These are phyloP conservation scores for Xylaria bambusicola DNA, from an alignment of 495 filamentous ascomycete genomes.

Conservation along the genomic window DNA sequence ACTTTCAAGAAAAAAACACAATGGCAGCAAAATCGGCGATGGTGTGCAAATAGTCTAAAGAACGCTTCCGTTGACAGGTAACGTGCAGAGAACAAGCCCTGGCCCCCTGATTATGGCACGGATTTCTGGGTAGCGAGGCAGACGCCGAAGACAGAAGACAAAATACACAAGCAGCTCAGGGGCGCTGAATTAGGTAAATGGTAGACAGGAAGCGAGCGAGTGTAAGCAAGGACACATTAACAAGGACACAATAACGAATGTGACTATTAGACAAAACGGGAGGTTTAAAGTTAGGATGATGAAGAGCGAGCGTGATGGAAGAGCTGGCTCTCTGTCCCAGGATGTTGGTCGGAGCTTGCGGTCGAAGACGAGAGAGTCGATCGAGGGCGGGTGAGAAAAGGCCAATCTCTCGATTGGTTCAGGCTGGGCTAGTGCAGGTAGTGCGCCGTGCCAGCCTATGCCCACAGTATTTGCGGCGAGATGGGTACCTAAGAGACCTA, in stretches of 20 bases:
- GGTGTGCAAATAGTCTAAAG: not conserved
- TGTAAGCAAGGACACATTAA: too few relatives aligned
- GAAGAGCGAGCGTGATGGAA: constrained; percentile 29
- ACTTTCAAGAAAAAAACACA: constrained; percentile 5
- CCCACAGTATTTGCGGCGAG: too few relatives aligned
- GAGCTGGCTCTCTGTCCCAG: not conserved
- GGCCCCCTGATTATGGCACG: constrained; percentile 4
- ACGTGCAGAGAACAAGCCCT: not conserved
- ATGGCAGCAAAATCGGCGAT: constrained; percentile 8
- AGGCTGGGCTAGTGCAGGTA: not conserved
- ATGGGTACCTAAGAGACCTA: too few relatives aligned
- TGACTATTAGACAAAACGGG: constrained; percentile 20
- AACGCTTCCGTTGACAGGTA: not conserved
- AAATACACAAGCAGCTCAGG: too few relatives aligned
- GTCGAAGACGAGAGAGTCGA: not conserved
- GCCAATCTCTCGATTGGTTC: constrained; percentile 2
- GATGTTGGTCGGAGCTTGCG: constrained; percentile 5
- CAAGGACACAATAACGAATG: constrained; percentile 34
- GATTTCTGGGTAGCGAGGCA: not conserved
- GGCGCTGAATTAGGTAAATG: constrained; percentile 19
- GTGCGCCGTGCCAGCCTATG: too few relatives aligned
- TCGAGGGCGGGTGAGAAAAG: constrained; percentile 13
- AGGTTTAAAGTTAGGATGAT: constrained; percentile 18
- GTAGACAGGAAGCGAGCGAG: constrained; percentile 34
- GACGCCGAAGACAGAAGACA: too few relatives aligned